Percentiles rank a stretch among this genome's conserved stretches.
These are phyloP conservation scores for Calocera cornea DNA, from an alignment of 768 basidiomycete genomes.

Conservation along the genomic window DNA sequence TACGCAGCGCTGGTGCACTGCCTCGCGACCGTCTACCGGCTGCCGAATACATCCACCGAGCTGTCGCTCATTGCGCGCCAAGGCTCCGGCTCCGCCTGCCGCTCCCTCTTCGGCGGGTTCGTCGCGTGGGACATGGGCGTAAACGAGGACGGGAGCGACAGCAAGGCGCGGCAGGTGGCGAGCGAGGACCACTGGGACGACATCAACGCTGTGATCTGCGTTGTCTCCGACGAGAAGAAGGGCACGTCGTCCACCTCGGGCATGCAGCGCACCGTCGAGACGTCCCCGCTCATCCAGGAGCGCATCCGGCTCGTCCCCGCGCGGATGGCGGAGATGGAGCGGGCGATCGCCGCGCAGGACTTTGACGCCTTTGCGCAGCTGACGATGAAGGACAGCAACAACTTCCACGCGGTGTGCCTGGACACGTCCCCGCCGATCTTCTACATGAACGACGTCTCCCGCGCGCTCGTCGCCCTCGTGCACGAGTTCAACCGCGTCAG, in stretches of 20 bases:
- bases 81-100: slow-evolving; percentile 94
- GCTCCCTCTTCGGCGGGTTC: slow-evolving; percentile 93
- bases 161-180: slow-evolving; percentile 76
- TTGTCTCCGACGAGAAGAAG: slow-evolving; percentile 93
- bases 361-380: slow-evolving; percentile 81
- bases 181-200: slow-evolving; percentile 82
- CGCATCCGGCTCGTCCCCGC: slow-evolving; percentile 82
- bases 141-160: slow-evolving; percentile 60
- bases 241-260: slow-evolving; percentile 88
- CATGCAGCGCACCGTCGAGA: slow-evolving; percentile 96
- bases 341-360: slow-evolving; percentile 64
- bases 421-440: slow-evolving; percentile 98
- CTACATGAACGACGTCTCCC: slow-evolving; percentile 95
- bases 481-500: slow-evolving; percentile 84
- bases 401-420: slow-evolving; percentile 95
- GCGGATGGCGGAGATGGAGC: slow-evolving; percentile 69
- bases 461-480: slow-evolving; percentile 81
- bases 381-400: slow-evolving; percentile 96
- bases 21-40: slow-evolving; percentile 70
- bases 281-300: slow-evolving; percentile 73
- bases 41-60: slow-evolving; percentile 60
- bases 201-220: slow-evolving; percentile 92
- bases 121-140: slow-evolving; percentile 86
- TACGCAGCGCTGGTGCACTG: slow-evolving; percentile 91
- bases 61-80: slow-evolving; percentile 93